Evolutionary conservation across 2,329 filamentous ascomycete species (phyloP).

Genomic region (Fusarium sp.): DNA sequence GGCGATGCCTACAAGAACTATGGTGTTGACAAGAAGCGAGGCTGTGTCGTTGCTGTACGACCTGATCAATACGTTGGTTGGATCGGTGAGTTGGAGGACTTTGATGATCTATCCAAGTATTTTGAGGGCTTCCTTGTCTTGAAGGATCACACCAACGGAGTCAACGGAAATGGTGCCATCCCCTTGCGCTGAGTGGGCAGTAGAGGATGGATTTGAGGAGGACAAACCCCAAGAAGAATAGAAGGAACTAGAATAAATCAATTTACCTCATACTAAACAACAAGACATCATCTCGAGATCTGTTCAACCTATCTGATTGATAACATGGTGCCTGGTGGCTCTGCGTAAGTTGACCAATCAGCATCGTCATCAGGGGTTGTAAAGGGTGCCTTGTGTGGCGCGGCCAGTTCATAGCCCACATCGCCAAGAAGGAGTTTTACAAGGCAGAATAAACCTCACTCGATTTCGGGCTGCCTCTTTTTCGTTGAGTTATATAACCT

Average conservation of each 20-base stretch:
- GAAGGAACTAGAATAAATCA: background rate
- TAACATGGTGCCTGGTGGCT: background rate
- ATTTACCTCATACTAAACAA: background rate
- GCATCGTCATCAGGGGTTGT: background rate
- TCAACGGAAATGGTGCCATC: background rate
- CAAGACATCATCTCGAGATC: background rate
- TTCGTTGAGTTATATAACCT: background rate
- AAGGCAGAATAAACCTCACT: background rate
- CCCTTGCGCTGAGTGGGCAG: background rate
- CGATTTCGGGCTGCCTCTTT: background rate
- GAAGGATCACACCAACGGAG: background rate
- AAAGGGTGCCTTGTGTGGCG: background rate
- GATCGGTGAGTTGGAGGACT: constrained; percentile 51
- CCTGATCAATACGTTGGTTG: constrained; percentile 75
- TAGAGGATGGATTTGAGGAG: background rate
- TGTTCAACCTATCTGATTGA: background rate
- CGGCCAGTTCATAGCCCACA: background rate
- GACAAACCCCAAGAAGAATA: background rate
- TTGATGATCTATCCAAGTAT: constrained; percentile 4
- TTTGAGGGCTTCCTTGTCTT: background rate
- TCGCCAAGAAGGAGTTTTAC: background rate
- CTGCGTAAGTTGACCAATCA: background rate
- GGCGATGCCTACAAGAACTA: constrained; percentile 65
- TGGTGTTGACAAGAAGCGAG: constrained; percentile 64
- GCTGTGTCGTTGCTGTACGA: constrained; percentile 68